A percentile compares a stretch with the other conserved stretches of the same genome.
phyloP scores from a whole-genome alignment of 352 stramenopile genomes.

The Phytopythium oedochilum region DNA sequence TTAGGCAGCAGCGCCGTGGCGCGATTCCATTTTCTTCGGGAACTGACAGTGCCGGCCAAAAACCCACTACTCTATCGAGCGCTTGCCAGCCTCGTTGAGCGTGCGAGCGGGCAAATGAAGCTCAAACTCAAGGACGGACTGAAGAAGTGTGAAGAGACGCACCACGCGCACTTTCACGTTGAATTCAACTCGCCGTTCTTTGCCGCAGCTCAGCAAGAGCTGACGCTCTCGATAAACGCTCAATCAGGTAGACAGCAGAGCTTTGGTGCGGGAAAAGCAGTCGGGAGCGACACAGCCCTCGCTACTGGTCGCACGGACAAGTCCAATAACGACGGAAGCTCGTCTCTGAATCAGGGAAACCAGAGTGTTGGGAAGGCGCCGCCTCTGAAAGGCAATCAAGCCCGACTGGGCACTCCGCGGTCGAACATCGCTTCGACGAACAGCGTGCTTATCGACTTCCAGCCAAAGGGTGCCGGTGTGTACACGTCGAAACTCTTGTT shows the following conservation, averaged over 20 bases:
- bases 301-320: slow-evolving; percentile 5
- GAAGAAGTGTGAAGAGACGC: slow-evolving; percentile 67
- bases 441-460: slow-evolving; percentile 62
- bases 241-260: neutral
- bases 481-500: slow-evolving; percentile 73
- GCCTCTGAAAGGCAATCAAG: slow-evolving; percentile 35
- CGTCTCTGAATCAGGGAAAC: neutral
- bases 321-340: slow-evolving; percentile 1
- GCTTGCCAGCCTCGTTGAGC: slow-evolving; percentile 57
- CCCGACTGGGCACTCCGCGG: slow-evolving; percentile 39
- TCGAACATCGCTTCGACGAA: slow-evolving; percentile 33
- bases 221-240: slow-evolving; percentile 18
- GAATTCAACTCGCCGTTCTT: slow-evolving; percentile 90
- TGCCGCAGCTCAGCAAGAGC: slow-evolving; percentile 42
- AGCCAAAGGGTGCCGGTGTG: slow-evolving; percentile 61
- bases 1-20: neutral
- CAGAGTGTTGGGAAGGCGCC: slow-evolving; percentile 15
- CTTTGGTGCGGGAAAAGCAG: too few species aligned
- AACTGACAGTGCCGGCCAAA: slow-evolving; percentile 76
- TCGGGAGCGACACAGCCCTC: neutral
- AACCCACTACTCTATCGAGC: slow-evolving; percentile 79
- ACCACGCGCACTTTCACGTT: slow-evolving; percentile 60
- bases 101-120: slow-evolving; percentile 62
- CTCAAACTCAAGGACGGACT: slow-evolving; percentile 73
- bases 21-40: slow-evolving; percentile 54